These are phyloP conservation scores for Skeletonema grethae DNA, from an alignment of 108 stramenopile species.

Conservation along the genomic window DNA sequence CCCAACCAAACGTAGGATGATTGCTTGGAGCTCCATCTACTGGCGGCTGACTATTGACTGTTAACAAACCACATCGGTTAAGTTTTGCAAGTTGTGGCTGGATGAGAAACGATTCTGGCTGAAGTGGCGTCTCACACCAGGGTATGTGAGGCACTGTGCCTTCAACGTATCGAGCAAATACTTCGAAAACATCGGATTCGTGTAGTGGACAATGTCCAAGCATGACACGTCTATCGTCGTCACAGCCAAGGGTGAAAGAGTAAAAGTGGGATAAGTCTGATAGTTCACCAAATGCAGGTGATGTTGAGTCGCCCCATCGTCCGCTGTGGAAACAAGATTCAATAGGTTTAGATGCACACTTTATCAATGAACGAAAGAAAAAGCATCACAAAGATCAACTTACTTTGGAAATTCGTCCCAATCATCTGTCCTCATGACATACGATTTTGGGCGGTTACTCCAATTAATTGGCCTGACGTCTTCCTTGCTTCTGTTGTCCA, in stretches of 20 bases:
- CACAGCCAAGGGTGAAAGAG: slow-evolving; percentile 76
- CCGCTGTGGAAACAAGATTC: slow-evolving; percentile 45
- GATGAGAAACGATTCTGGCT: slow-evolving; percentile 90
- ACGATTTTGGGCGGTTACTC: slow-evolving; percentile 96
- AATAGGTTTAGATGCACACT: background rate
- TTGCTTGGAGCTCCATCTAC: slow-evolving; percentile 86
- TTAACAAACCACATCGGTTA: slow-evolving; percentile 90
- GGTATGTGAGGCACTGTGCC: slow-evolving; percentile 85
- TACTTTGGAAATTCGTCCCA: slow-evolving; percentile 94
- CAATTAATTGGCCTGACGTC: slow-evolving; percentile 97
- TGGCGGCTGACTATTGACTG: slow-evolving; percentile 94
- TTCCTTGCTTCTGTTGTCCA: slow-evolving; percentile 74
- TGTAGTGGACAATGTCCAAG: slow-evolving; percentile 84
- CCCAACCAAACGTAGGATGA: slow-evolving; percentile 93
- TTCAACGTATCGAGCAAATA: slow-evolving; percentile 92
- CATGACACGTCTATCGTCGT: slow-evolving; percentile 90
- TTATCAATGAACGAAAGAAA: no score
- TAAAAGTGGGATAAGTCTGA: slow-evolving; percentile 89
- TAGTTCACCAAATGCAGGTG: slow-evolving; percentile 94
- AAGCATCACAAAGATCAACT: background rate
- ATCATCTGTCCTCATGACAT: slow-evolving; percentile 91
- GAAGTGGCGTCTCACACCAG: slow-evolving; percentile 95
- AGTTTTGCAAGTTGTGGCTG: slow-evolving; percentile 73
- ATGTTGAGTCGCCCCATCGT: slow-evolving; percentile 91
- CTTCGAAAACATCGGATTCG: slow-evolving; percentile 87